phyloP scores from a whole-genome alignment of 148 eudicot species.

The Gaultheria prostrata region DNA sequence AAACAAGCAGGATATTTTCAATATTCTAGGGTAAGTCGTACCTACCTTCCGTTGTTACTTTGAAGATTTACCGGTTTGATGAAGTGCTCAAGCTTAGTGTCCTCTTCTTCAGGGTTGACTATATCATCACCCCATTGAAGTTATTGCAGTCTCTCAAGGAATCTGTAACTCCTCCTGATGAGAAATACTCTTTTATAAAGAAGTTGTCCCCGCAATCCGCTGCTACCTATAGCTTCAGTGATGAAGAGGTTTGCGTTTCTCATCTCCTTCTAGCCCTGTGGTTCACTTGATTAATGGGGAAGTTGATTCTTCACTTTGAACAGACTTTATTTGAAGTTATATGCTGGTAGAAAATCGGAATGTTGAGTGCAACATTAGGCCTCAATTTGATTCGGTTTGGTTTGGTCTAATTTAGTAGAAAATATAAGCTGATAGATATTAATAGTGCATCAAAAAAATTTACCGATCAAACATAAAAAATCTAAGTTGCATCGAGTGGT shows the following conservation, averaged over 20 bases:
- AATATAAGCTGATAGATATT: background rate
- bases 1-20: constrained; percentile 86
- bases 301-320: constrained; percentile 7
- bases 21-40: constrained; percentile 68
- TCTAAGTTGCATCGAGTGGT: background rate
- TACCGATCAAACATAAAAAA: no score
- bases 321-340: background rate
- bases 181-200: constrained; percentile 70
- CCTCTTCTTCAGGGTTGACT: constrained; percentile 69
- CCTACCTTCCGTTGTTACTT: background rate
- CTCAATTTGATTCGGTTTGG: background rate
- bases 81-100: constrained; percentile 2
- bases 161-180: constrained; percentile 69
- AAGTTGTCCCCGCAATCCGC: constrained; percentile 85
- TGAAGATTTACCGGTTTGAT: background rate
- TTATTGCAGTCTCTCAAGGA: constrained; percentile 85
- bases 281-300: background rate
- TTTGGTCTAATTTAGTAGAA: background rate
- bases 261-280: constrained; percentile 7
- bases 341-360: background rate
- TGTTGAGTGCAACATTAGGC: background rate
- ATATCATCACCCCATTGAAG: constrained; percentile 86
- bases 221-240: constrained; percentile 62
- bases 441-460: background rate
- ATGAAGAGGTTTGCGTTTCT: constrained; percentile 64